Evolutionary conservation across 139 green algal species (phyloP), one percentile per base, ranked within the genome.

Genomic region (Nannochloris sp.): DNA sequence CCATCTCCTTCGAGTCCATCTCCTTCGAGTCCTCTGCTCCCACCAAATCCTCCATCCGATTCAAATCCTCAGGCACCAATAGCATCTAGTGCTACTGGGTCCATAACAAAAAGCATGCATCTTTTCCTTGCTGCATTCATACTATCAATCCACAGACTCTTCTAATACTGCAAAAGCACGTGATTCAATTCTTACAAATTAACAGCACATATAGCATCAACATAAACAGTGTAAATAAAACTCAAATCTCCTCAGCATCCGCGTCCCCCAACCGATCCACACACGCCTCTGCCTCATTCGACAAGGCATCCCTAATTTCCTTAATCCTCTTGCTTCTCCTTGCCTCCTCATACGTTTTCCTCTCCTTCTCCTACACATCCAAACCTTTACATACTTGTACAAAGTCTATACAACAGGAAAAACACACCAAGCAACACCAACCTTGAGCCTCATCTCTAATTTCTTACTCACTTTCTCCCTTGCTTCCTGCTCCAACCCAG

Each of bases 401-500:
- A 18, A 31, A 24, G 15, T 12, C 25, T 61, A 34, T 29, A 29
- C 4, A 29, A 29, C 4, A 29, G 27, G 27, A 29, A 29, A 4
- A 29, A 29, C 4, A 29, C 3, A 29, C 27, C 27, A 29, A 29
- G 4, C 3, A 29, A 5, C 27, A 25, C 46, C 46, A 19, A 44
- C 60, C 60, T 61, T 66, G 10, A 75, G 56, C 49, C 34, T 64
- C 11, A 16, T 15, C 19, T 75, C 12, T 43, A 75, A 5, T 10
- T 58, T 55, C 2, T 19, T 18, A 5, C 67, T 61, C n/a, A 66
- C 37, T 46, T 23, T 24, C 12, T 29, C 36, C 21, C 55, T 55
- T 23, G 59, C 51, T 58, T 64, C 31, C 43, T 70, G 53, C 40
- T 75, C 62, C 48, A 82, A 40, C 16, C 68, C 72, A 53, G 74